These are phyloP conservation scores for Scleroderma bovista DNA, from an alignment of 768 basidiomycete species.

Conservation along the genomic window DNA sequence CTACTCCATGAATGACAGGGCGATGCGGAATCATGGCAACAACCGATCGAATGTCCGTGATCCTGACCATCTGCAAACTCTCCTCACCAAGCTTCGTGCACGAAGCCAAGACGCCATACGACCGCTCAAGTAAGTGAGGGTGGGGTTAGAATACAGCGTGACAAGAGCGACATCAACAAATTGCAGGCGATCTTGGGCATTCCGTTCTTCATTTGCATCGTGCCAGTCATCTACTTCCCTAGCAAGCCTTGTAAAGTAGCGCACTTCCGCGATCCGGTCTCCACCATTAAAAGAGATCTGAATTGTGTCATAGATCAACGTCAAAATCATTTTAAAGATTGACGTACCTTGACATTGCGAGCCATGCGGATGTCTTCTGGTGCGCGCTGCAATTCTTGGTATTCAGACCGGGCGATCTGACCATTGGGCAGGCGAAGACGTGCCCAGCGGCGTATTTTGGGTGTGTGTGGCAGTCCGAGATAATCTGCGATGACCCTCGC, in stretches of 20 bases:
- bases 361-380: background rate
- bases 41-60: background rate
- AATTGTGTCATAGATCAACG: too few species aligned
- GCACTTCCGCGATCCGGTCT: too few species aligned
- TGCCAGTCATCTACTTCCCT: background rate
- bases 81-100: too few species aligned
- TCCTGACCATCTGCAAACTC: background rate
- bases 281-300: too few species aligned
- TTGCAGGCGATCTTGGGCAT: background rate
- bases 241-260: too few species aligned
- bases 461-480: background rate
- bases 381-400: background rate
- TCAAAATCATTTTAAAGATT: too few species aligned
- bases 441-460: background rate
- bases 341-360: too few species aligned
- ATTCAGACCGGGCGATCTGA: background rate
- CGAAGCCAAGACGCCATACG: background rate
- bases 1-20: too few species aligned
- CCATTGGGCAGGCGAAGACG: background rate
- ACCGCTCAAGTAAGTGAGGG: slow-evolving; percentile 1
- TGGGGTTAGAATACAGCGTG: slow-evolving; percentile 16
- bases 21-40: slow-evolving; percentile 9
- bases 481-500: background rate
- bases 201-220: background rate
- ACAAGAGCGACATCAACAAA: slow-evolving; percentile 15